Evolutionary conservation across 345 rosid species (phyloP).

Genomic region (Bruguiera gymnorhiza): DNA sequence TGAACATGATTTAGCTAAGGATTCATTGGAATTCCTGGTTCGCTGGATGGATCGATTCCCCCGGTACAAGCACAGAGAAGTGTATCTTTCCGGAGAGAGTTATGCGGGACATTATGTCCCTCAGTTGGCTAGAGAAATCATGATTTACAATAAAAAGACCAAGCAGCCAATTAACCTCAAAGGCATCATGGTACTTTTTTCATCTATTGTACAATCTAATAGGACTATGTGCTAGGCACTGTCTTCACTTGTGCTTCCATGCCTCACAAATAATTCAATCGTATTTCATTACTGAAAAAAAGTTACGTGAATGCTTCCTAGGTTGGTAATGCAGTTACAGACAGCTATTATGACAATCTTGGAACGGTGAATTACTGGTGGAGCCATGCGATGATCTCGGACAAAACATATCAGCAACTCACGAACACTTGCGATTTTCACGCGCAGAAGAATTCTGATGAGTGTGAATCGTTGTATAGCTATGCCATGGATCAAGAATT

Average conservation of each 20-base stretch:
- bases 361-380: slow-evolving; percentile 99
- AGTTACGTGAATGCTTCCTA: slow-evolving; percentile 16
- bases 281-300: neutral
- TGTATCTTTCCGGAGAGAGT: slow-evolving; percentile 88
- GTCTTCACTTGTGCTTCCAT: neutral
- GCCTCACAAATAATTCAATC: neutral
- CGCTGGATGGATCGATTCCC: slow-evolving; percentile 83
- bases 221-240: neutral
- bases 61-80: slow-evolving; percentile 63
- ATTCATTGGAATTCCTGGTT: slow-evolving; percentile 70
- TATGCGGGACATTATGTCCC: slow-evolving; percentile 99
- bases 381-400: slow-evolving; percentile 99
- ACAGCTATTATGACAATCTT: slow-evolving; percentile 83
- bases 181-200: slow-evolving; percentile 71
- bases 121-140: slow-evolving; percentile 74
- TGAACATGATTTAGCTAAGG: slow-evolving; percentile 53
- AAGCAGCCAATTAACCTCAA: slow-evolving; percentile 65
- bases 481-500: slow-evolving; percentile 97
- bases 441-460: slow-evolving; percentile 71
- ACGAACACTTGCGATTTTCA: slow-evolving; percentile 79
- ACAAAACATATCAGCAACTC: slow-evolving; percentile 70
- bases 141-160: slow-evolving; percentile 53
- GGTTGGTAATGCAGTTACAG: slow-evolving; percentile 99
- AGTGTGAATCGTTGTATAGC: slow-evolving; percentile 78
- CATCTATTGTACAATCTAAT: neutral